phyloP scores from a whole-genome alignment of 1,284 basidiomycete species.

The Entoloma clypeatum region DNA sequence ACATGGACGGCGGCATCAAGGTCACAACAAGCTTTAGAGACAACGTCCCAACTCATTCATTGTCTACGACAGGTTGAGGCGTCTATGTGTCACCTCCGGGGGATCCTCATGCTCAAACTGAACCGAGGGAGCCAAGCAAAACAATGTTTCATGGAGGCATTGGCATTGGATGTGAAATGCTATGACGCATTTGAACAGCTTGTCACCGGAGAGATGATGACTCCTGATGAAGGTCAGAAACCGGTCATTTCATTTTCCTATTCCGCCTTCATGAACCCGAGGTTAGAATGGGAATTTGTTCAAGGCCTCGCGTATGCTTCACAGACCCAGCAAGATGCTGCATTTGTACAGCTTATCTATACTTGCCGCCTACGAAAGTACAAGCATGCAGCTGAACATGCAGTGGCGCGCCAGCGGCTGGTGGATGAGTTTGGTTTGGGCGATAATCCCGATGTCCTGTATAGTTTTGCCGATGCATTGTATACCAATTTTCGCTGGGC shows the following conservation, averaged over 20 bases:
- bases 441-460: slow-evolving; percentile 91
- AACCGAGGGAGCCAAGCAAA: slow-evolving; percentile 89
- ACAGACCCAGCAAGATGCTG: slow-evolving; percentile 83
- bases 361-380: slow-evolving; percentile 89
- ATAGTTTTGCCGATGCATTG: slow-evolving; percentile 87
- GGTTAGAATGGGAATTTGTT: slow-evolving; percentile 92
- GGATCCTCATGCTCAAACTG: slow-evolving; percentile 90
- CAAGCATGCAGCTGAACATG: slow-evolving; percentile 79
- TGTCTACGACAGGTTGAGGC: slow-evolving; percentile 73
- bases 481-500: slow-evolving; percentile 89
- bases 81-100: slow-evolving; percentile 92
- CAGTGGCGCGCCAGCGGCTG: slow-evolving; percentile 68
- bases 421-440: slow-evolving; percentile 76
- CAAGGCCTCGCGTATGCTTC: slow-evolving; percentile 79
- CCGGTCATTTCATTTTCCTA: background rate
- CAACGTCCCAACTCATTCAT: too few relatives aligned
- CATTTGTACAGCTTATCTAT: slow-evolving; percentile 90
- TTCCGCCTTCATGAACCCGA: background rate
- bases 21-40: too few relatives aligned
- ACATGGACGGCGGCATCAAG: slow-evolving; percentile 85
- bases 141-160: slow-evolving; percentile 91
- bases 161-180: slow-evolving; percentile 94
- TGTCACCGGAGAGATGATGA: slow-evolving; percentile 91
- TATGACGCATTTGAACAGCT: slow-evolving; percentile 95
- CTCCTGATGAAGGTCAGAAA: slow-evolving; percentile 78